These are phyloP conservation scores for Hygrophoropsis aurantiaca DNA, from an alignment of 768 basidiomycete genomes.

Conservation along the genomic window DNA sequence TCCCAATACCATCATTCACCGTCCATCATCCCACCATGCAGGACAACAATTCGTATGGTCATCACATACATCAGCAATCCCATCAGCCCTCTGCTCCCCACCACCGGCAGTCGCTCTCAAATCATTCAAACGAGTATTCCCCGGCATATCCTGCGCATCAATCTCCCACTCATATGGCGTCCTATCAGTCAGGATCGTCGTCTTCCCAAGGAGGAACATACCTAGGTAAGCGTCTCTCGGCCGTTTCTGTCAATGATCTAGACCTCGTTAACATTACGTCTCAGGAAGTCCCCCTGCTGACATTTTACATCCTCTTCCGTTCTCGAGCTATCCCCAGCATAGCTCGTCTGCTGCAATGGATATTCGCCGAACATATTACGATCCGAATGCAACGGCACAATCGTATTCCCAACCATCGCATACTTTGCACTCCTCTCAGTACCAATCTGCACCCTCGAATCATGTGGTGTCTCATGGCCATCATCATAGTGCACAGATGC, in stretches of 20 bases:
- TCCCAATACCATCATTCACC: too few relatives aligned
- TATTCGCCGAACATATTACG: constrained; percentile 20
- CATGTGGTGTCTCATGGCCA: constrained; percentile 13
- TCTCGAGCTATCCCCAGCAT: constrained; percentile 18
- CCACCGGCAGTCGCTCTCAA: constrained; percentile 9
- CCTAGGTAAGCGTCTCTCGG: neutral
- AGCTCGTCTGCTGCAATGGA: constrained; percentile 14
- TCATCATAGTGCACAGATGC: constrained; percentile 15
- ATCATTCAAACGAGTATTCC: constrained; percentile 17
- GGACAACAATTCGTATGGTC: constrained; percentile 22
- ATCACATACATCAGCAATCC: constrained; percentile 12
- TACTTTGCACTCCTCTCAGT: constrained; percentile 13
- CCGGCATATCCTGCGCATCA: constrained; percentile 23
- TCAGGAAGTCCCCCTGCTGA: constrained; percentile 17
- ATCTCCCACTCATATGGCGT: constrained; percentile 19
- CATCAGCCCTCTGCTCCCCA: constrained; percentile 17
- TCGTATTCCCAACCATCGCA: constrained; percentile 18
- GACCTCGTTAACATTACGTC: constrained; percentile 14
- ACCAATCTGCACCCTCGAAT: constrained; percentile 6
- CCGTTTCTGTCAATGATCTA: neutral
- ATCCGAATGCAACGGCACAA: neutral
- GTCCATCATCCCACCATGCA: constrained; percentile 22
- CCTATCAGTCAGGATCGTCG: constrained; percentile 24
- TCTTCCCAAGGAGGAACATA: constrained; percentile 20
- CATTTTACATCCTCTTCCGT: constrained; percentile 15